Base-by-base conservation (phyloP, 768 basidiomycete genomes). In the Dendrothele bispora region DNA sequence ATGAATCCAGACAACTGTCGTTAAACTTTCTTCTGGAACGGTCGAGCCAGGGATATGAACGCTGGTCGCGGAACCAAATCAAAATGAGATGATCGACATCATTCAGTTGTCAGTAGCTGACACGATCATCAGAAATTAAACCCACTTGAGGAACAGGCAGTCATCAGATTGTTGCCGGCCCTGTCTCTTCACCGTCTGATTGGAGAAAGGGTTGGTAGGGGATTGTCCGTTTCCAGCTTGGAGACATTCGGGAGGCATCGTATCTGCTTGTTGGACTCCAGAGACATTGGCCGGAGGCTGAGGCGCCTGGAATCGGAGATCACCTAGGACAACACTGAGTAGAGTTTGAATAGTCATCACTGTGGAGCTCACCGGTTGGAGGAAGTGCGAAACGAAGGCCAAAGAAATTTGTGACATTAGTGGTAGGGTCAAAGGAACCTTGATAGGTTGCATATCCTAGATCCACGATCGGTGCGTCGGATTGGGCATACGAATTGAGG, bases 1-100 rank as follows among this genome's bases (percentile, higher is more conserved):
- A 51, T 75, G 71, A 18, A 76, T 74, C 70, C 70, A 76, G 22
- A 76, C 63, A 3, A 76, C 60, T 1, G 70, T 68, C 5, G 74
- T 73, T 0, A 72, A 55, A 4, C 32, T 24, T n/a, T 21, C 34
- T 2, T 39, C 22, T 3, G 49, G 17, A 20, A 49, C 41, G 17
- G 43, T 21, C 6, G n/a, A 28, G 14, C 44, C 36, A 2, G 50
- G 52, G 12, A 48, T 40, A 48, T 49, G 38, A 4, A 54, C 53
- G 29, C 55, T 56, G 27, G 5, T 12, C 1, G 4, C 7, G 10
- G 15, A 38, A 36, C 14, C n/a, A 15, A 29, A 36, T 22, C 21
- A 29, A 22, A n/a, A n/a, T 21, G 20, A 35, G n/a, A n/a, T n/a
- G n/a, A n/a, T n/a, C n/a, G n/a, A n/a, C n/a, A n/a, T n/a, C n/a